phyloP scores from a whole-genome alignment of 495 filamentous ascomycete species.

The Ascodesmis nigricans region DNA sequence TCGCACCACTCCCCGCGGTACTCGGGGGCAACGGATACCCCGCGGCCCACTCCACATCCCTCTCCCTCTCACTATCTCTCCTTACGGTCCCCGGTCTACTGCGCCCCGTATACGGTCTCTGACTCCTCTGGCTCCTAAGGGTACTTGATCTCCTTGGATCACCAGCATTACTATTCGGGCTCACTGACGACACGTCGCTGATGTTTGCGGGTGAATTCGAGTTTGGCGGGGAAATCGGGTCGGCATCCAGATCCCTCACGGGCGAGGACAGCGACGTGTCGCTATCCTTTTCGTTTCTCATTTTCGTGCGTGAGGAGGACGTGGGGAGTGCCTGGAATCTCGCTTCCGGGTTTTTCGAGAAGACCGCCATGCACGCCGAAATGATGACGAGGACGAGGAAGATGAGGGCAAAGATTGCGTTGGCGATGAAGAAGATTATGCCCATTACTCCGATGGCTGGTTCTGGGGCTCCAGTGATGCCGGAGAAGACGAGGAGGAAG shows the following conservation, averaged over 20 bases:
- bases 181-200: too few species aligned
- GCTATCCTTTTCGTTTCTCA: too few species aligned
- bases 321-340: conserved; percentile 35
- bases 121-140: too few species aligned
- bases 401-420: conserved; percentile 61
- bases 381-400: conserved; percentile 71
- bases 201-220: neutral
- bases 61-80: too few species aligned
- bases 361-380: conserved; percentile 34
- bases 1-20: too few species aligned
- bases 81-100: too few species aligned
- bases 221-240: neutral
- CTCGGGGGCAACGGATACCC: too few species aligned
- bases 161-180: too few species aligned
- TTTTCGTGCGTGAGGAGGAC: neutral
- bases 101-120: too few species aligned
- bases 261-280: too few species aligned
- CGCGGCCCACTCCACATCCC: too few species aligned
- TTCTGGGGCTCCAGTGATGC: conserved; percentile 35
- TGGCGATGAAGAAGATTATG: conserved; percentile 72
- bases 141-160: too few species aligned
- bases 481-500: conserved; percentile 56
- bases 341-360: conserved; percentile 84
- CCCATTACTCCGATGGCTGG: conserved; percentile 68
- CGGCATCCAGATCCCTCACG: neutral